Percentiles rank a stretch among this genome's conserved stretches.
Evolutionary conservation across 2,329 filamentous ascomycete genomes (phyloP).

Genomic region (Aplosporella prunicola): DNA sequence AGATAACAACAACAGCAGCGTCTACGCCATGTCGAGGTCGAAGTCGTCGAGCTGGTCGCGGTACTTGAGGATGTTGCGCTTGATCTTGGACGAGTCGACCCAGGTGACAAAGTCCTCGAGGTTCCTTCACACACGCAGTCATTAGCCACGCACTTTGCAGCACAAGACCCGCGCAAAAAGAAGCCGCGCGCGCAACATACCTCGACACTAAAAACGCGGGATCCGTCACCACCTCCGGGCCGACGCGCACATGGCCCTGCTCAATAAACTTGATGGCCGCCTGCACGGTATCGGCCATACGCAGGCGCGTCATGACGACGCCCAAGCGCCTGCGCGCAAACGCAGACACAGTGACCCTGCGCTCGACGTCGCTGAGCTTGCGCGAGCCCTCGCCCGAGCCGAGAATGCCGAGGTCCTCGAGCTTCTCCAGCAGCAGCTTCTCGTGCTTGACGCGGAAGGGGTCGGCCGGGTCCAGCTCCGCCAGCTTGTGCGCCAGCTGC

Average conservation of each 20-base stretch:
- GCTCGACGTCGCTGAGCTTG: constrained; percentile 62
- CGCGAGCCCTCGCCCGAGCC: constrained; percentile 54
- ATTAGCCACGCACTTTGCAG: not conserved
- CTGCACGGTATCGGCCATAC: constrained; percentile 87
- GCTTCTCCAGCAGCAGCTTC: constrained; percentile 76
- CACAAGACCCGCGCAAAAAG: not conserved
- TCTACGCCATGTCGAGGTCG: constrained; percentile 49
- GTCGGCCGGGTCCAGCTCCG: constrained; percentile 69
- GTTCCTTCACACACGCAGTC: constrained; percentile 40
- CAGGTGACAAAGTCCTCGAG: constrained; percentile 97
- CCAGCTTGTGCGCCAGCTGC: constrained; percentile 80
- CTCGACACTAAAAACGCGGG: constrained; percentile 77
- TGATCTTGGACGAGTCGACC: constrained; percentile 94
- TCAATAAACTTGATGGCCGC: constrained; percentile 77
- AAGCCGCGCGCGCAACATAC: constrained; percentile 18
- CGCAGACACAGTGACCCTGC: constrained; percentile 78
- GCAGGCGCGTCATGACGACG: constrained; percentile 80
- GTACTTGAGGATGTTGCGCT: constrained; percentile 91
- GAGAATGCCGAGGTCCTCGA: constrained; percentile 85
- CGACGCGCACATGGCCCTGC: constrained; percentile 86
- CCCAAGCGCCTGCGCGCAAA: constrained; percentile 77
- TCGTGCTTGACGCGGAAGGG: constrained; percentile 75
- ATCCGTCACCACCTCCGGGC: constrained; percentile 82
- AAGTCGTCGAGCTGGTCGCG: constrained; percentile 94
- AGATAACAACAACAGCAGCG: no score